Conservation (phyloP, 75 land plant genomes). For the Selaginella tamariscina region DNA sequence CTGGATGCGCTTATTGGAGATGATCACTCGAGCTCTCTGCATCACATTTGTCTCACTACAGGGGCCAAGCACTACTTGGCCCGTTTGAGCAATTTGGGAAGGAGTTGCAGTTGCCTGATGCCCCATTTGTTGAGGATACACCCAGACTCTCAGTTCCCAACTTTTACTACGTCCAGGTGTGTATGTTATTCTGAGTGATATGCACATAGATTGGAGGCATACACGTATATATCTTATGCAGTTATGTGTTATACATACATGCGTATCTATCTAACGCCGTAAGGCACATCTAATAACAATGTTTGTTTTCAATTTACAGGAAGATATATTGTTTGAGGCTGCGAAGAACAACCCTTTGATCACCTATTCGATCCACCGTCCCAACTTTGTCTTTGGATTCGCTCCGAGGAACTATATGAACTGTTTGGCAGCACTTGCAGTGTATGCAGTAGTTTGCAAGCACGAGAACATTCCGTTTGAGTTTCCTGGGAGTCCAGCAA, state of each 20-base stretch:
- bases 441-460: constrained; percentile 64
- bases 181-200: constrained; percentile 35
- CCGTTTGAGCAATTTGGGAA: no score
- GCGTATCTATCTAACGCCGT: no score
- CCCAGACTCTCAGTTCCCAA: constrained; percentile 47
- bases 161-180: constrained; percentile 56
- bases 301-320: no score
- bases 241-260: no score
- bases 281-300: no score
- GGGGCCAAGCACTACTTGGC: constrained; percentile 68
- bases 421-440: constrained; percentile 36
- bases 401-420: constrained; percentile 59
- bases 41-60: constrained; percentile 59
- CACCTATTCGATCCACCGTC: constrained; percentile 60
- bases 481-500: constrained; percentile 37
- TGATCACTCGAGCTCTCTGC: constrained; percentile 41
- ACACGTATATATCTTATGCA: no score
- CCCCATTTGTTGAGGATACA: constrained; percentile 53
- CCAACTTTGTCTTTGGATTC: constrained; percentile 46
- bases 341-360: constrained; percentile 19
- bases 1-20: constrained; percentile 40
- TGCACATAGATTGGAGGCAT: no score
- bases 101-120: constrained; percentile 34
- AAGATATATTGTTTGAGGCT: no score
- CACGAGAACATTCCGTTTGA: no score